Conservation (phyloP, 768 basidiomycete species). For the Glaciozyma antarctica region DNA sequence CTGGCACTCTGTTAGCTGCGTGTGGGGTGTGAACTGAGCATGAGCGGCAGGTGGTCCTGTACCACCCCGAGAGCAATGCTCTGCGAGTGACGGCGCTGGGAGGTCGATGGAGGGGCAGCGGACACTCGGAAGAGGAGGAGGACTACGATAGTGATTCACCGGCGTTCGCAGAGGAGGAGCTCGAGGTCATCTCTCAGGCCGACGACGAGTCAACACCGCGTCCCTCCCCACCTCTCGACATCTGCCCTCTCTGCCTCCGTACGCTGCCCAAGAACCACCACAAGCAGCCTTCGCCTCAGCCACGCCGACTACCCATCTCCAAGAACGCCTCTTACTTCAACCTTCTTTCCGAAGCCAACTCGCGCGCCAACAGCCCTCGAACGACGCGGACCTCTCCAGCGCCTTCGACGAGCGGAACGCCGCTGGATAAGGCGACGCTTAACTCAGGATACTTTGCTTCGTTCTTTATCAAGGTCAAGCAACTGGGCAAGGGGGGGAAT, state of each 20-base stretch:
- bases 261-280: neutral
- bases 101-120: too few relatives aligned
- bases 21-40: too few relatives aligned
- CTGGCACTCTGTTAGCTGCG: too few relatives aligned
- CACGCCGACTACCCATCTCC: slow-evolving; percentile 2
- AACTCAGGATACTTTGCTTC: slow-evolving; percentile 20
- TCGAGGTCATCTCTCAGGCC: neutral
- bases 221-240: neutral
- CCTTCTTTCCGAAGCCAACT: slow-evolving; percentile 23
- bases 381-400: neutral
- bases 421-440: slow-evolving; percentile 10
- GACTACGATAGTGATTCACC: neutral
- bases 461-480: slow-evolving; percentile 24
- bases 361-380: slow-evolving; percentile 4
- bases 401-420: neutral
- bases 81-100: too few relatives aligned
- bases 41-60: too few relatives aligned
- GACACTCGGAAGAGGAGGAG: neutral
- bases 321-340: slow-evolving; percentile 14
- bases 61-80: too few relatives aligned
- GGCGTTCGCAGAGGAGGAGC: neutral
- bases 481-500: slow-evolving; percentile 22
- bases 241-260: slow-evolving; percentile 23
- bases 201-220: neutral
- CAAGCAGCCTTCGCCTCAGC: neutral